Evolutionary conservation across 1,284 basidiomycete genomes (phyloP), one percentile per base, ranked within the genome.

Genomic region (Tylopilus orsonianus): DNA sequence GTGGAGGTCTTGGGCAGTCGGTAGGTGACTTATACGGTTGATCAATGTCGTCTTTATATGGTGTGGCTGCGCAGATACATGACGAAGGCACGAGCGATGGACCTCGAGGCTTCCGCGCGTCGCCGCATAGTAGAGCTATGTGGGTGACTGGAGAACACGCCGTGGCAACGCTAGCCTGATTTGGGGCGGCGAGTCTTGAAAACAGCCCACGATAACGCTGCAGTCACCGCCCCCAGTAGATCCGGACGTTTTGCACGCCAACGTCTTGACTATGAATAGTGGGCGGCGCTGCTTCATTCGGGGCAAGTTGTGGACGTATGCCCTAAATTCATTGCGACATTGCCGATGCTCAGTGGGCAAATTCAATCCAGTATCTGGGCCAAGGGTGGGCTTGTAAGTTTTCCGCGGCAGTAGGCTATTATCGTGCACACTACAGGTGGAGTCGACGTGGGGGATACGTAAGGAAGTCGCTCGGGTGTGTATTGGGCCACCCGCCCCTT

Each of bases 1-100:
- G 42, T 19, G 43, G 50, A 53, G 57, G 57, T 57, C 37, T 41
- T 57, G 54, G 55, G 57, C 26, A 49, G 50, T 40, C 42, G 47
- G 49, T 50, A 49, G 27, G 29, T 30, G 29, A 30, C 13, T 30
- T 13, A 13, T 30, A 30, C 8, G 13, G 38, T 29, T 60, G 46
- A 65, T 62, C 60, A 57, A 55, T 61, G 63, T 53, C 56, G 65
- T 63, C 40, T 66, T n/a, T 67, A 68, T 68, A 68, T 53, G 43
- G 42, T 22, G 44, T 61, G 44, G 50, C 46, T 39, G 49, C 48
- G 51, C 49, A 47, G 44, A 52, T 52, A 36, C 61, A 64, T 53
- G 59, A 59, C 53, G 59, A 48, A 43, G 37, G 29, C 59, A 60
- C 52, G 61, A 50, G 62, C 57, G 56, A 23, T 44, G 34, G n/a